Conservation (phyloP, 2,329 filamentous ascomycete species). For the Metarhizium anisopliae region DNA sequence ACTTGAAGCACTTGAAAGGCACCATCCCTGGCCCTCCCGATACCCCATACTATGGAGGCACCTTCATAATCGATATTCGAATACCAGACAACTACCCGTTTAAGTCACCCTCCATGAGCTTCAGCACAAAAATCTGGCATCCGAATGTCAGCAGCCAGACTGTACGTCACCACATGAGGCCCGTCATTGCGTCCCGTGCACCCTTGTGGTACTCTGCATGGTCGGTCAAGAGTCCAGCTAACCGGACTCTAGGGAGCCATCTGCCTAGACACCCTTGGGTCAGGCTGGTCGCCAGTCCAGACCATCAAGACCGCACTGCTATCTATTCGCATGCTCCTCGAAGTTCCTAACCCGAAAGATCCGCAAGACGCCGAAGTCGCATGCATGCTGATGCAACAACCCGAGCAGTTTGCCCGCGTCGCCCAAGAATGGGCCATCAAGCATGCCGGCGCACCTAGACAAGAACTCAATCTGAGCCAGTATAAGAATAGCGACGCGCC, state of each 20-base stretch:
- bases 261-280: slow-evolving; percentile 84
- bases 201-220: not conserved
- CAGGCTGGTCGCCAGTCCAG: slow-evolving; percentile 89
- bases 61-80: slow-evolving; percentile 72
- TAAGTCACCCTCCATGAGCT: slow-evolving; percentile 82
- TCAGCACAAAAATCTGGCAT: slow-evolving; percentile 92
- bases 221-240: not conserved
- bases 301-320: slow-evolving; percentile 94
- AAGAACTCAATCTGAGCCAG: slow-evolving; percentile 25
- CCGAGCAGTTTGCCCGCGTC: slow-evolving; percentile 68
- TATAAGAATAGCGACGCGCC: slow-evolving; percentile 25
- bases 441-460: slow-evolving; percentile 65
- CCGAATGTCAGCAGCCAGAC: slow-evolving; percentile 94
- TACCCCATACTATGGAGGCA: slow-evolving; percentile 85
- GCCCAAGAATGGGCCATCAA: slow-evolving; percentile 87
- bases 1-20: slow-evolving; percentile 75
- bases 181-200: not conserved
- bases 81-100: slow-evolving; percentile 91
- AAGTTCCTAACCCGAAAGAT: slow-evolving; percentile 89
- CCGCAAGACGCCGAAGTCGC: slow-evolving; percentile 96
- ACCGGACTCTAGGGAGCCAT: slow-evolving; percentile 66
- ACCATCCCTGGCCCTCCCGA: slow-evolving; percentile 81
- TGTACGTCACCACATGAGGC: slow-evolving; percentile 40
- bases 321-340: slow-evolving; percentile 86
- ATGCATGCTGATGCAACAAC: slow-evolving; percentile 73